phyloP scores from a whole-genome alignment of 805 yeast species.

The Wickerhamiella slavikovae region DNA sequence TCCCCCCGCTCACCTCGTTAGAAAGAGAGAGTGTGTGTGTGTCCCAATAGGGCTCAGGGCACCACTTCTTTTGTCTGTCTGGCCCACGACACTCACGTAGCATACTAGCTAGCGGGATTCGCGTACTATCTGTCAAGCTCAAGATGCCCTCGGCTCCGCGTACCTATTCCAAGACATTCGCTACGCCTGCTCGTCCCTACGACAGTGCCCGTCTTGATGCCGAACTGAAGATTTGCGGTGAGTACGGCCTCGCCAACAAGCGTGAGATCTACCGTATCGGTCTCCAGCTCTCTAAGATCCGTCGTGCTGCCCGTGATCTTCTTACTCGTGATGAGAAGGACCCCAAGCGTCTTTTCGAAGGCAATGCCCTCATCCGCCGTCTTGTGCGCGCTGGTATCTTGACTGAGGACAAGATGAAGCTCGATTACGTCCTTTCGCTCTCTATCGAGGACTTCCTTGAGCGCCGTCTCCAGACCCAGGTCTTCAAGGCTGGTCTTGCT shows the following conservation, averaged over 20 bases:
- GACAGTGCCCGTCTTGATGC: slow-evolving; percentile 99
- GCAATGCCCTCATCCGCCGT: slow-evolving; percentile 99
- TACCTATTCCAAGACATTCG: slow-evolving; percentile 97
- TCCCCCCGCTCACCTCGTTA: no score
- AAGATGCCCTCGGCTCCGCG: slow-evolving; percentile 38
- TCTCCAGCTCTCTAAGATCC: slow-evolving; percentile 96
- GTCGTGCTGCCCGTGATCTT: slow-evolving; percentile 99
- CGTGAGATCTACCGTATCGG: slow-evolving; percentile 99
- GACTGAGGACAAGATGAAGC: slow-evolving; percentile 98
- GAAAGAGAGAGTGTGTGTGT: no score
- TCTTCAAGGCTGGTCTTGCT: slow-evolving; percentile 98
- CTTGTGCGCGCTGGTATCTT: slow-evolving; percentile 97
- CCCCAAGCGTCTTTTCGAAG: slow-evolving; percentile 99
- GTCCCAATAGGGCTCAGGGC: no score
- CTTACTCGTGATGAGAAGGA: slow-evolving; percentile 99
- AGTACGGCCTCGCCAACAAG: slow-evolving; percentile 99
- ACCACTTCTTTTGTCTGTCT: no score
- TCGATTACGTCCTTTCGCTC: slow-evolving; percentile 98
- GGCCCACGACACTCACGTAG: no score
- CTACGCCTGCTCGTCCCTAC: slow-evolving; percentile 98
- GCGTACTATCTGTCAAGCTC: no score
- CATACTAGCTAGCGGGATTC: no score
- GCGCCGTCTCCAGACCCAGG: slow-evolving; percentile 99
- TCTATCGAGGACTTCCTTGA: slow-evolving; percentile 98
- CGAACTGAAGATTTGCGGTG: slow-evolving; percentile 98